Evolutionary conservation across 1,284 basidiomycete genomes (phyloP).

Genomic region (Microbotryum scabiosae): DNA sequence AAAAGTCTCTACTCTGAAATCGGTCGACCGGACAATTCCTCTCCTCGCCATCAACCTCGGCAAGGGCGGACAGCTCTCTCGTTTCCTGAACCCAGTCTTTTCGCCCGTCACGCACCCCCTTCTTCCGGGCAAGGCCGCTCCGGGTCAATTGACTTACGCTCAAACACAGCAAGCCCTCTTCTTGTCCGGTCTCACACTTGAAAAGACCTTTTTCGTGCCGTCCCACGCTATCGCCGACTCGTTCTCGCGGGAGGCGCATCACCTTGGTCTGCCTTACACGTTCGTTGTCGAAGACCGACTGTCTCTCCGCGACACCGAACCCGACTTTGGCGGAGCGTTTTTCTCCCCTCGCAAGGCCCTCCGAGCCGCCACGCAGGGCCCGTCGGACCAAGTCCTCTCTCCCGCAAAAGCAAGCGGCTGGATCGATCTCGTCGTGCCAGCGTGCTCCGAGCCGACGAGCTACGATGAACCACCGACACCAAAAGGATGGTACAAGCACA

Average conservation of each 20-base stretch:
- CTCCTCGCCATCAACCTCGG: conserved; percentile 95
- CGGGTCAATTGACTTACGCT: conserved; percentile 80
- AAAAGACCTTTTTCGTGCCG: conserved; percentile 26
- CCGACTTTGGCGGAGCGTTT: conserved; percentile 23
- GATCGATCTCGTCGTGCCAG: conserved; percentile 23
- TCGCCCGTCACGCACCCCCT: conserved; percentile 83
- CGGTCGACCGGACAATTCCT: conserved; percentile 45
- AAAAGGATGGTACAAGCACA: conserved; percentile 17
- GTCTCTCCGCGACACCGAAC: conserved; percentile 6
- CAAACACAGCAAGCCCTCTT: conserved; percentile 70
- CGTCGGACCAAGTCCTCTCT: conserved; percentile 11
- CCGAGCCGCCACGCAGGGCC: neutral
- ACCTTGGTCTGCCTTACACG: conserved; percentile 23
- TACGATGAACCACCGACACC: conserved; percentile 24
- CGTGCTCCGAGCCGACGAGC: conserved; percentile 14
- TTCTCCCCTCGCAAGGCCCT: conserved; percentile 7
- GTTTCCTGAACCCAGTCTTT: conserved; percentile 75
- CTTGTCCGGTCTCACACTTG: conserved; percentile 27
- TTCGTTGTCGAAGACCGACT: conserved; percentile 25
- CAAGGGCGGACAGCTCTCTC: conserved; percentile 72
- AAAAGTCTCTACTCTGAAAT: conserved; percentile 39
- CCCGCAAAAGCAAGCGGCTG: conserved; percentile 13
- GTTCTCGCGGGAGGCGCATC: conserved; percentile 18
- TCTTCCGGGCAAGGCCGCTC: conserved; percentile 75
- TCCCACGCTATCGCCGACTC: conserved; percentile 11